Base-by-base conservation (phyloP, 1,284 basidiomycete genomes). In the Moesziomyces sp. region DNA sequence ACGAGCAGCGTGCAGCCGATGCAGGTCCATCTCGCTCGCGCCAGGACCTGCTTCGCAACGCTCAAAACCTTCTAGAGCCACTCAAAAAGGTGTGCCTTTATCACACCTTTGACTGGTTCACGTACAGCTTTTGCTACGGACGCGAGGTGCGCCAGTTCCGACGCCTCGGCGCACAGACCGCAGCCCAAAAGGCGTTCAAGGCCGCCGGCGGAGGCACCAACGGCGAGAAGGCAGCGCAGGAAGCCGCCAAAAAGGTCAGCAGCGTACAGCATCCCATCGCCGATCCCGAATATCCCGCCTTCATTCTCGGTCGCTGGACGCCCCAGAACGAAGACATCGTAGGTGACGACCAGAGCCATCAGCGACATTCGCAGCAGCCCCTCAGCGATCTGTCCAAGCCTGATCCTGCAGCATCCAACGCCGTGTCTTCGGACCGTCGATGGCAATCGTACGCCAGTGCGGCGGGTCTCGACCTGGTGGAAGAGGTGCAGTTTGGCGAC, bases 101-200 rank as follows among this genome's bases (percentile, higher is more conserved):
- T 44, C 75, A 79, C 47, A 77, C 68, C 18, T 28, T 65, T 8
- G 79, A 80, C 35, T 82, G 80, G 80, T 82, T 82, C 57, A 80
- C 79, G 33, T 82, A 82, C 60, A 56, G 64, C 38, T 76, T 78
- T 71, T 82, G 80, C 53, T 72, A 81, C 19, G 80, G 80, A 5
- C 53, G 58, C 24, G 55, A 67, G 46, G 59, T 82, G 16, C 62
- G 72, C 2, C 80, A 82, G 48, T 82, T 82, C 50, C 43, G 67
- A 3, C 69, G 70, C 10, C 59, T 79, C 5, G 59, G 63, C 5
- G 38, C 67, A 1, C 52, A 50, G 21, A 52, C 54, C 5, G 72
- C 72, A 1, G 67, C 62, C 1, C 52, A 57, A 3, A 50, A 62
- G 10, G 69, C 69, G 0, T 61, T 56, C 47, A 58, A 65, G 24